Conservation (phyloP, 345 rosid species). For the Euphorbia pulcherrima region DNA sequence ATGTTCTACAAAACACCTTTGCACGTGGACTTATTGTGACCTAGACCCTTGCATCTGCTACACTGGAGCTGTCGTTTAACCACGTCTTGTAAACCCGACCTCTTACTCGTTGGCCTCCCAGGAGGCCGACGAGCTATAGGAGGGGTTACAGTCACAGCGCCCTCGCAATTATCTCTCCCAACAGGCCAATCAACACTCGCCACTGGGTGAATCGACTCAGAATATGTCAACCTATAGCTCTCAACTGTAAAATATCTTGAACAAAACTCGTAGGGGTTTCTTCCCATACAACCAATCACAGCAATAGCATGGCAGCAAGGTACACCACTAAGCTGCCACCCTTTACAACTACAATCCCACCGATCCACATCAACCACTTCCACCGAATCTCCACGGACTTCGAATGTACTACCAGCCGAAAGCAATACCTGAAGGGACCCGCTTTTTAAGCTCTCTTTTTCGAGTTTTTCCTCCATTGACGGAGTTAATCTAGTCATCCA, state of each 20-base stretch:
- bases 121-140: conserved; percentile 85
- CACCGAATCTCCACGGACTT: conserved; percentile 70
- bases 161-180: conserved; percentile 43
- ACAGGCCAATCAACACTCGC: conserved; percentile 44
- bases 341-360: conserved; percentile 87
- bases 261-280: conserved; percentile 64
- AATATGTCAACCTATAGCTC: conserved; percentile 65
- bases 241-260: conserved; percentile 67
- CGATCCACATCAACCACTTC: conserved; percentile 65
- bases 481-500: conserved; percentile 73
- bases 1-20: conserved; percentile 64
- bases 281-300: conserved; percentile 53
- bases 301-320: conserved; percentile 82
- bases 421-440: conserved; percentile 49
- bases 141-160: conserved; percentile 68
- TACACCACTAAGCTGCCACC: conserved; percentile 75
- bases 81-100: conserved; percentile 49
- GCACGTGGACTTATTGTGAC: conserved; percentile 97
- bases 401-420: conserved; percentile 64
- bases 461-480: conserved; percentile 69
- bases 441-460: conserved; percentile 51
- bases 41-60: conserved; percentile 95
- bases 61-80: conserved; percentile 89
- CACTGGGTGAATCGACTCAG: conserved; percentile 62
- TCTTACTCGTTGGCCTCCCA: conserved; percentile 77